These are phyloP conservation scores for Alternaria tenuissima DNA, from an alignment of 2,329 filamentous ascomycete genomes.

Conservation along the genomic window DNA sequence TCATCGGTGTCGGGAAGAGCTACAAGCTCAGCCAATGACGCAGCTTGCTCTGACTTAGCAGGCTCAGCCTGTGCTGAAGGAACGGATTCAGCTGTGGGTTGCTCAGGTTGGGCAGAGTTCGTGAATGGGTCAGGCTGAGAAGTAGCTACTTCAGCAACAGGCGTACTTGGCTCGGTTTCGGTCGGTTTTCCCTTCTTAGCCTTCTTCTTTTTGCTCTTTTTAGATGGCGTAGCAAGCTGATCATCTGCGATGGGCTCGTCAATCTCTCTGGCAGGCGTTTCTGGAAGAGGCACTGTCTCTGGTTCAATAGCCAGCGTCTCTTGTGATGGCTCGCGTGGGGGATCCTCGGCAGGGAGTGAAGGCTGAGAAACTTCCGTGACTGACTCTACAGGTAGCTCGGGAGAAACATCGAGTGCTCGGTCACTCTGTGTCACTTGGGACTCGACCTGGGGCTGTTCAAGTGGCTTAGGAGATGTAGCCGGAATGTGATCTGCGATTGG, in stretches of 20 bases:
- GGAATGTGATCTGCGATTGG: neutral
- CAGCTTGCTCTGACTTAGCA: neutral
- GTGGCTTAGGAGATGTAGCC: neutral
- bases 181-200: slow-evolving; percentile 20
- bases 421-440: neutral
- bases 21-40: slow-evolving; percentile 6
- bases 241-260: slow-evolving; percentile 6
- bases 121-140: neutral
- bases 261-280: slow-evolving; percentile 2
- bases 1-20: slow-evolving; percentile 2
- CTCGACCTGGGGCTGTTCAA: slow-evolving; percentile 1
- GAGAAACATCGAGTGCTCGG: neutral
- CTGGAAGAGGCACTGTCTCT: neutral
- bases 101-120: neutral
- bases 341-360: neutral
- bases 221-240: slow-evolving; percentile 38
- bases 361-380: neutral
- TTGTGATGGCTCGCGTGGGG: neutral
- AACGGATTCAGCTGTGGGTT: neutral
- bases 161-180: slow-evolving; percentile 20
- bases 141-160: slow-evolving; percentile 11
- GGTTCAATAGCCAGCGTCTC: neutral
- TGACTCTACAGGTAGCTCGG: neutral
- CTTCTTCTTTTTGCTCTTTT: slow-evolving; percentile 56
- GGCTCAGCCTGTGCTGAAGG: neutral